Conservation (phyloP, 352 stramenopile species). For the Peronospora farinosa region DNA sequence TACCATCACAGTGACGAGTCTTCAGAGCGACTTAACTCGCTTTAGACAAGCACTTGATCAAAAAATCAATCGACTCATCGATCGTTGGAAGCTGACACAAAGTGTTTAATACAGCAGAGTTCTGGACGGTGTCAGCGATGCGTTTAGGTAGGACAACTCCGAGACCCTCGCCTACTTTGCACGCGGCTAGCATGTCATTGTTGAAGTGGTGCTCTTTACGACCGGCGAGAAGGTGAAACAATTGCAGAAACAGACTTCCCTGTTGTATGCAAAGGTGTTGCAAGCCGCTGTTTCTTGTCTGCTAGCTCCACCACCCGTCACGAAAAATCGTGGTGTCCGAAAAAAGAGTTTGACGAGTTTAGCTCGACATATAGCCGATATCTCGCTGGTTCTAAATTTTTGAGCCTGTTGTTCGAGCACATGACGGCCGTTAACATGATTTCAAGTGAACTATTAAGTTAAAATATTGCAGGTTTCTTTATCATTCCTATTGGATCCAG, state of each 20-base stretch:
- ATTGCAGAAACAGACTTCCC: conserved; percentile 6
- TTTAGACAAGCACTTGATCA: conserved; percentile 35
- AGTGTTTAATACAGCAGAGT: not conserved
- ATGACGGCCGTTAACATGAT: not conserved
- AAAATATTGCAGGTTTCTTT: not conserved
- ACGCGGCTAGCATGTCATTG: conserved; percentile 31
- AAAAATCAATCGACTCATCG: conserved; percentile 54
- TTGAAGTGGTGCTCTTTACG: conserved; percentile 38
- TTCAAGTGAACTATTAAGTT: too few relatives aligned
- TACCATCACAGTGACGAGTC: too few relatives aligned
- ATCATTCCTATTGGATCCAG: conserved; percentile 19
- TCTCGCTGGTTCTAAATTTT: conserved; percentile 18
- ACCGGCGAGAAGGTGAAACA: conserved; percentile 12
- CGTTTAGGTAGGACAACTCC: conserved; percentile 23
- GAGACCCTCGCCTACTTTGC: conserved; percentile 29
- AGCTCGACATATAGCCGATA: conserved; percentile 6
- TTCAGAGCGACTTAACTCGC: not conserved
- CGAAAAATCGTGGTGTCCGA: conserved; percentile 18
- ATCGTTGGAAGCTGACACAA: conserved; percentile 34
- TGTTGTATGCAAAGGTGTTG: conserved; percentile 11
- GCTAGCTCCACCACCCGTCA: conserved; percentile 12
- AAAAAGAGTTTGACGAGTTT: not conserved
- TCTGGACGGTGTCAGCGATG: not conserved
- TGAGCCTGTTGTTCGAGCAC: not conserved
- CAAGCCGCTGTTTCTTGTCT: conserved; percentile 20